A percentile compares a stretch with the other conserved stretches of the same genome.
Evolutionary conservation across 768 basidiomycete genomes (phyloP).

Genomic region (Suillus cothurnatus): DNA sequence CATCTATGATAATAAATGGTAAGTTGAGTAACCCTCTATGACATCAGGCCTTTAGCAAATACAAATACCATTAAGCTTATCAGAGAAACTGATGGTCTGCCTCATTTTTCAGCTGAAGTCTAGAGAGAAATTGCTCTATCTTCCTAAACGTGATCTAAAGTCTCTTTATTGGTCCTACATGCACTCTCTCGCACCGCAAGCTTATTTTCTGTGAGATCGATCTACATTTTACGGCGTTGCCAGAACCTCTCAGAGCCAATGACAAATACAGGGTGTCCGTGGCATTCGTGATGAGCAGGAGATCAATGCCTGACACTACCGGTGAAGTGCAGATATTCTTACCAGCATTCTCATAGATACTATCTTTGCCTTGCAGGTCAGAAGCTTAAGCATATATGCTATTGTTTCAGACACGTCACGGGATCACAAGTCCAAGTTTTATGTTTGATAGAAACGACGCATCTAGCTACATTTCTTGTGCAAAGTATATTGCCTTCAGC

Average conservation of each 20-base stretch:
- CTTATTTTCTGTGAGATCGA: conserved; percentile 61
- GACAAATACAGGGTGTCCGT: not conserved
- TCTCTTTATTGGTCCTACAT: conserved; percentile 66
- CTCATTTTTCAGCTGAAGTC: conserved; percentile 62
- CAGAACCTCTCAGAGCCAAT: conserved; percentile 25
- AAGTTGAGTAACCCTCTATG: conserved; percentile 14
- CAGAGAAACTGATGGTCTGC: conserved; percentile 40
- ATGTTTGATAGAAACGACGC: too few species aligned
- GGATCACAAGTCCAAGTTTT: too few species aligned
- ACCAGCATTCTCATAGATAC: conserved; percentile 64
- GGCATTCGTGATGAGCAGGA: conserved; percentile 31
- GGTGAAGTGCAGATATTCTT: conserved; percentile 71
- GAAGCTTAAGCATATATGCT: conserved; percentile 61
- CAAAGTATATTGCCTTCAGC: too few species aligned
- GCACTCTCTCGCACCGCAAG: conserved; percentile 69
- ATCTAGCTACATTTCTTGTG: too few species aligned
- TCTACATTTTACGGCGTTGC: conserved; percentile 54
- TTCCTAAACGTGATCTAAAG: conserved; percentile 67
- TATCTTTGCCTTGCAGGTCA: conserved; percentile 57
- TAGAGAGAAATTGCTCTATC: conserved; percentile 70
- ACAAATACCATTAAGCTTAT: conserved; percentile 28
- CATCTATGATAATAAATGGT: conserved; percentile 60
- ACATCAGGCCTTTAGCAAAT: conserved; percentile 4
- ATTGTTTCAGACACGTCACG: conserved; percentile 47
- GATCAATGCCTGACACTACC: conserved; percentile 49